Percentiles rank a stretch among this genome's conserved stretches.
These are phyloP conservation scores for Stachybotrys elegans DNA, from an alignment of 2,329 filamentous ascomycete species.

Conservation along the genomic window DNA sequence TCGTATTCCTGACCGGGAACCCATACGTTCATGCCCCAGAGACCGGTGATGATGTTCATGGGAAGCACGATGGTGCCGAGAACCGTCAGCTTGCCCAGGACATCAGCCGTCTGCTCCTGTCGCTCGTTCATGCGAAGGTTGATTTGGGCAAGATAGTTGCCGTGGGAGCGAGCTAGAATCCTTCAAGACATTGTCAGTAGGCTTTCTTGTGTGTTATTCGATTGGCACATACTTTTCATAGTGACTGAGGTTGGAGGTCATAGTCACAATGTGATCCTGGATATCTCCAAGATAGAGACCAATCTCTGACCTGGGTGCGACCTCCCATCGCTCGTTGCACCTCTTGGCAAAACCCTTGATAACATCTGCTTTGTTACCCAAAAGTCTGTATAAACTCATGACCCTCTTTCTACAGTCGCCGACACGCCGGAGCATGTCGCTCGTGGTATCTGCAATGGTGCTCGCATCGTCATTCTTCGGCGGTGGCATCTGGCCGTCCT, in stretches of 20 bases:
- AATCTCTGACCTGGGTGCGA: slow-evolving; percentile 91
- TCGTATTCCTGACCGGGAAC: slow-evolving; percentile 88
- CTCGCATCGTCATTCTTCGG: slow-evolving; percentile 41
- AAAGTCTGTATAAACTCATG: slow-evolving; percentile 86
- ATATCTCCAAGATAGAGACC: slow-evolving; percentile 98
- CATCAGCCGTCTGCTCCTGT: slow-evolving; percentile 91
- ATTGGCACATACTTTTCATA: slow-evolving; percentile 97
- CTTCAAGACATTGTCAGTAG: slow-evolving; percentile 36
- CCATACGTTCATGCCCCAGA: slow-evolving; percentile 99
- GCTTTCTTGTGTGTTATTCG: no score
- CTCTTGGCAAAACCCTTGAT: slow-evolving; percentile 99
- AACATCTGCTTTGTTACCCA: slow-evolving; percentile 97
- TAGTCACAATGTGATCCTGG: slow-evolving; percentile 97
- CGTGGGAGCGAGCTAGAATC: slow-evolving; percentile 84
- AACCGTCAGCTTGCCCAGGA: slow-evolving; percentile 90
- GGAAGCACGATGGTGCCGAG: slow-evolving; percentile 94
- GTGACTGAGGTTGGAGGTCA: slow-evolving; percentile 93
- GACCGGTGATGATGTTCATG: slow-evolving; percentile 98
- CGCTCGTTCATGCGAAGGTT: slow-evolving; percentile 99
- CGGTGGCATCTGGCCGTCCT: slow-evolving; percentile 38
- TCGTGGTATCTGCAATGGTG: slow-evolving; percentile 42
- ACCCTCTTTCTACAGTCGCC: slow-evolving; percentile 96
- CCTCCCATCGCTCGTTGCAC: slow-evolving; percentile 97
- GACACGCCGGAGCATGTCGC: slow-evolving; percentile 87
- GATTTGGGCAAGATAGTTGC: slow-evolving; percentile 98